Conservation (phyloP, 768 basidiomycete genomes). For the Amanita rubescens region DNA sequence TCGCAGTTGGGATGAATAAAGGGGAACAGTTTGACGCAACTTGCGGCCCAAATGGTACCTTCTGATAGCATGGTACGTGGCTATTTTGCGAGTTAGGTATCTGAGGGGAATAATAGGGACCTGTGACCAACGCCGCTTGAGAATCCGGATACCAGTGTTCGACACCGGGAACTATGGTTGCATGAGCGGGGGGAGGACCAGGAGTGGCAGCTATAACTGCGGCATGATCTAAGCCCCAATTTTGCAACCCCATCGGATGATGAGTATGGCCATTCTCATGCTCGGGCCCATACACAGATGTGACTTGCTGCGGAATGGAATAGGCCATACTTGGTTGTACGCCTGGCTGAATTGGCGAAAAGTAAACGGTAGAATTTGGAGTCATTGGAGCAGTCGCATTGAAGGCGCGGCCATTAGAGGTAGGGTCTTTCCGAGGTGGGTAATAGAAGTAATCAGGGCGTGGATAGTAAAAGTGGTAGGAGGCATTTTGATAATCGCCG, state of each 20-base stretch:
- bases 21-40: background rate
- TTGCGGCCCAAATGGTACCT: background rate
- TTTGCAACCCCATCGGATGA: background rate
- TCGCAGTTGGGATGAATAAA: constrained; percentile 6
- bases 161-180: constrained; percentile 11
- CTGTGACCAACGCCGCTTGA: background rate
- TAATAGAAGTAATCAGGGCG: constrained; percentile 24
- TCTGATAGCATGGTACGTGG: constrained; percentile 2
- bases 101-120: constrained; percentile 10
- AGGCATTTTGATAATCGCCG: constrained; percentile 9
- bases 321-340: background rate
- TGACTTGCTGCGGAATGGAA: constrained; percentile 1
- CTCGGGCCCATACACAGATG: constrained; percentile 2
- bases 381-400: background rate
- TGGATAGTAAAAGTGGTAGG: constrained; percentile 8
- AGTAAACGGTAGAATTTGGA: constrained; percentile 1
- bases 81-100: constrained; percentile 4
- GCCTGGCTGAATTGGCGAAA: background rate
- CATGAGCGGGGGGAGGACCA: background rate
- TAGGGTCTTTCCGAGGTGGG: constrained; percentile 19
- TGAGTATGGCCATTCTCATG: background rate
- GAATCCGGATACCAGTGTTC: constrained; percentile 8
- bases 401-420: background rate
- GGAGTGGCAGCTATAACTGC: constrained; percentile 13
- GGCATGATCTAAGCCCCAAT: constrained; percentile 22